Evolutionary conservation across 2,329 filamentous ascomycete genomes (phyloP).

Genomic region (Plectosphaerella plurivora): DNA sequence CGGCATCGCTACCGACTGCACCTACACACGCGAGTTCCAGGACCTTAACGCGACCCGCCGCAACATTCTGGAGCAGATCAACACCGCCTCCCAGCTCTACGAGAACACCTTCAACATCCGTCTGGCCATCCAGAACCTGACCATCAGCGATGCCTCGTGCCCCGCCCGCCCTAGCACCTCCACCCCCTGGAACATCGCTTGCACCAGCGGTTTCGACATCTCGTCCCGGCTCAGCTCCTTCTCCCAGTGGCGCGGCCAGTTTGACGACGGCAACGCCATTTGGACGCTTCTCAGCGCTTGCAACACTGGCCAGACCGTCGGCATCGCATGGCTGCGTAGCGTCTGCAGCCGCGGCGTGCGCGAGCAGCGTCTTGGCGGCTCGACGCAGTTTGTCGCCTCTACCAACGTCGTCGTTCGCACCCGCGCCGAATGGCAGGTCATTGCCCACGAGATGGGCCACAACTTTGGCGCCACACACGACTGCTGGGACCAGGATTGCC

Average conservation of each 20-base stretch:
- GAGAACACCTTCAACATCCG: conserved; percentile 87
- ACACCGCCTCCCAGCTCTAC: conserved; percentile 77
- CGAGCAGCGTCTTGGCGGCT: conserved; percentile 43
- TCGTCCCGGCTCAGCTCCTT: conserved; percentile 73
- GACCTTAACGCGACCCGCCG: conserved; percentile 53
- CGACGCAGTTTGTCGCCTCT: conserved; percentile 62
- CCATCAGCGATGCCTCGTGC: conserved; percentile 65
- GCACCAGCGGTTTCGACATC: conserved; percentile 56
- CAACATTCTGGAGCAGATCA: conserved; percentile 77
- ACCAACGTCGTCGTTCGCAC: conserved; percentile 79
- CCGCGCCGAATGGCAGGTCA: conserved; percentile 78
- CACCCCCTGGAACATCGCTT: conserved; percentile 75
- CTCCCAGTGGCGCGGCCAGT: conserved; percentile 72
- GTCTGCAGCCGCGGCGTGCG: conserved; percentile 58
- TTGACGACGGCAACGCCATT: conserved; percentile 71
- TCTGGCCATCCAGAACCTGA: conserved; percentile 74
- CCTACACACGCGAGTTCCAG: conserved; percentile 67
- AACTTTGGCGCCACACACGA: conserved; percentile 88
- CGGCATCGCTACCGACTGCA: conserved; percentile 89
- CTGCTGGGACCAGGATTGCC: conserved; percentile 62
- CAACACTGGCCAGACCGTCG: conserved; percentile 72
- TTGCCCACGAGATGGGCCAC: conserved; percentile 84
- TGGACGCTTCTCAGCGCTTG: conserved; percentile 80
- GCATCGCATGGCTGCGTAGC: conserved; percentile 77
- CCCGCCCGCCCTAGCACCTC: conserved; percentile 57